These are phyloP conservation scores for Salix exigua DNA, from an alignment of 345 rosid genomes.

Conservation along the genomic window DNA sequence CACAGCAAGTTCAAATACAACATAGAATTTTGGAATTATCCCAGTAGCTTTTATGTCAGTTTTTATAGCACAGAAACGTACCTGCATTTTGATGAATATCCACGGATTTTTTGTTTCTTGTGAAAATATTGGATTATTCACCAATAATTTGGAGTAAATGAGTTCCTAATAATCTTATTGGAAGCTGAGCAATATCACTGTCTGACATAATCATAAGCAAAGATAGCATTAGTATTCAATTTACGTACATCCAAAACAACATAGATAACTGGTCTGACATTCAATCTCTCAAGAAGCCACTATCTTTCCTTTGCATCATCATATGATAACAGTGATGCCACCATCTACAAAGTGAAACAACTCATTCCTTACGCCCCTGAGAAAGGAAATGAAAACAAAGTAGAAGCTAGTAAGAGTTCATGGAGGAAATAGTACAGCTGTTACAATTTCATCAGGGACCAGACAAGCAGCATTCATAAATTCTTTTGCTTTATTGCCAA, in stretches of 20 bases:
- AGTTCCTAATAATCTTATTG: not conserved
- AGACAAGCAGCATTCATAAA: constrained; percentile 73
- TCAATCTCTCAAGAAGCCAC: constrained; percentile 79
- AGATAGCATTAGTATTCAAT: constrained; percentile 1
- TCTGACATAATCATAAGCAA: constrained; percentile 5
- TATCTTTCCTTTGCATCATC: constrained; percentile 72
- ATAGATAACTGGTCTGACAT: constrained; percentile 70
- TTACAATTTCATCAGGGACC: constrained; percentile 86
- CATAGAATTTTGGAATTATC: not conserved
- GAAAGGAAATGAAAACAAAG: not conserved
- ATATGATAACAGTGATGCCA: constrained; percentile 48
- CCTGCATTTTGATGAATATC: not conserved
- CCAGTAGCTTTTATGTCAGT: too few species aligned
- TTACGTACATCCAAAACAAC: constrained; percentile 63
- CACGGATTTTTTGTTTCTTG: not conserved
- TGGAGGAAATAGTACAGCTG: constrained; percentile 43
- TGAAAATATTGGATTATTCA: not conserved
- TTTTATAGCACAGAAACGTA: not conserved
- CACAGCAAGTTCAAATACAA: not conserved
- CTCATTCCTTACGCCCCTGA: not conserved
- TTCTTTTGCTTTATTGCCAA: constrained; percentile 72
- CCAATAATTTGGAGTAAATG: not conserved
- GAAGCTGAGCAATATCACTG: constrained; percentile 1
- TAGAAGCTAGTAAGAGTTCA: not conserved
- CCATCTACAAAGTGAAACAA: constrained; percentile 49